phyloP scores from a whole-genome alignment of 1,139 yeast genomes.

The Diutina mesorugosa region DNA sequence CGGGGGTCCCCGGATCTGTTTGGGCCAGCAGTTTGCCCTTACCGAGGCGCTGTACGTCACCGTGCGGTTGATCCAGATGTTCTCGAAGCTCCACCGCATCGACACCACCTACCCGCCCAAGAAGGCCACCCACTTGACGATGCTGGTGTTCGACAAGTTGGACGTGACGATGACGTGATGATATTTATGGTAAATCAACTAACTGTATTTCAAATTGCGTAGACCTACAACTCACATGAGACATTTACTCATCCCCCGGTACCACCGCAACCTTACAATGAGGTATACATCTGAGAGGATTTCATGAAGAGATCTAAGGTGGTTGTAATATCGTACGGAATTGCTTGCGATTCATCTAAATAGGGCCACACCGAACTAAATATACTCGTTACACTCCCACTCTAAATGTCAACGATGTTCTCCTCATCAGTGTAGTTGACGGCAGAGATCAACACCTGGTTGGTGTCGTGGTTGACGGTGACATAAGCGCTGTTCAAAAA shows the following conservation, averaged over 20 bases:
- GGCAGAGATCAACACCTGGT: not conserved
- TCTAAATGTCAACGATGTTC: not conserved
- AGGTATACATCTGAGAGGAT: no score
- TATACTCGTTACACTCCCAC: no score
- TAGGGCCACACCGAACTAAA: no score
- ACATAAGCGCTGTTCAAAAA: not conserved
- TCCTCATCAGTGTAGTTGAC: not conserved
- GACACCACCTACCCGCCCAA: not conserved
- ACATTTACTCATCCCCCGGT: no score
- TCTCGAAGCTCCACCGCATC: conserved; percentile 3
- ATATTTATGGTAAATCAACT: not conserved
- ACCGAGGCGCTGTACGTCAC: conserved; percentile 40
- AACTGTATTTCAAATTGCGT: not conserved
- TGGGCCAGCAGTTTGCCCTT: conserved; percentile 36
- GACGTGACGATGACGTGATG: not conserved
- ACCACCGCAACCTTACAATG: no score
- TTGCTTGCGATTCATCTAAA: no score
- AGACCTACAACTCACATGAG: no score
- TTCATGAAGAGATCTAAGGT: no score
- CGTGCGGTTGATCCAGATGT: conserved; percentile 19
- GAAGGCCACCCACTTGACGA: not conserved
- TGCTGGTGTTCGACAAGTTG: not conserved
- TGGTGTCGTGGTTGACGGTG: not conserved
- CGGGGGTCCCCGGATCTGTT: conserved; percentile 15
- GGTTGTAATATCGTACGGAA: no score